Base-by-base conservation (phyloP, 352 stramenopile genomes). In the Globisporangium apiculatum region DNA sequence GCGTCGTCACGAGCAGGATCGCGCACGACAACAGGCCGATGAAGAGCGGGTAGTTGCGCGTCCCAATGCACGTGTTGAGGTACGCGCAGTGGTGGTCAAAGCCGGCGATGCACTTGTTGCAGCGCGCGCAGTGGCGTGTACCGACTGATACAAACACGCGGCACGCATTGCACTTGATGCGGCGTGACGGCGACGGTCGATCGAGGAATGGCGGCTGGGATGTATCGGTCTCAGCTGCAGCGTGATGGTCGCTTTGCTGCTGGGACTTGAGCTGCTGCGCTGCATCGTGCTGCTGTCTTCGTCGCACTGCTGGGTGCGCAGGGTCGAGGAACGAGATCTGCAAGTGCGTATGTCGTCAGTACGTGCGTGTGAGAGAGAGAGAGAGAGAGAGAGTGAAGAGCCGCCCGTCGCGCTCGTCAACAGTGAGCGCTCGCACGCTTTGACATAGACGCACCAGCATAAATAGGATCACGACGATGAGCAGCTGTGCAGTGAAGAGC, bases 71-170 rank as follows among this genome's bases (percentile, higher is more conserved):
- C 46, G 91, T 98, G 68, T 98, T 98, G 55, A 98, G 79, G 86
- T 91, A 97, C 49, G 86, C 79, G 70, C 94, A 98, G 74, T 98
- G 94, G 78, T 98, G 93, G 72, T 98, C 93, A 68, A 98, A 98
- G 52, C 84, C 79, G 14, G 72, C 69, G 40, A 98, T 80, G 73
- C 94, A 98, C 71, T 98, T 98, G 68, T 96, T 86, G 67, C 94
- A 98, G 55, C 88, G 87, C 62, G 84, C 76, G 72, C 93, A 98
- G 68, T 98, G 93, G 60, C 68, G 76, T 36, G 76, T 89, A 43
- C 68, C 60, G 5, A 24, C 54, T 11, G 51, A 65, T 15, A 86
- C 77, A 15, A 59, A 73, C 40, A 72, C 72, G 24, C 71, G 50
- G 57, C 81, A 91, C 7, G 69, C 53, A 14, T 57, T 57, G 14